phyloP scores from a whole-genome alignment of 2,329 filamentous ascomycete genomes.

The Ascocoryne sarcoides region DNA sequence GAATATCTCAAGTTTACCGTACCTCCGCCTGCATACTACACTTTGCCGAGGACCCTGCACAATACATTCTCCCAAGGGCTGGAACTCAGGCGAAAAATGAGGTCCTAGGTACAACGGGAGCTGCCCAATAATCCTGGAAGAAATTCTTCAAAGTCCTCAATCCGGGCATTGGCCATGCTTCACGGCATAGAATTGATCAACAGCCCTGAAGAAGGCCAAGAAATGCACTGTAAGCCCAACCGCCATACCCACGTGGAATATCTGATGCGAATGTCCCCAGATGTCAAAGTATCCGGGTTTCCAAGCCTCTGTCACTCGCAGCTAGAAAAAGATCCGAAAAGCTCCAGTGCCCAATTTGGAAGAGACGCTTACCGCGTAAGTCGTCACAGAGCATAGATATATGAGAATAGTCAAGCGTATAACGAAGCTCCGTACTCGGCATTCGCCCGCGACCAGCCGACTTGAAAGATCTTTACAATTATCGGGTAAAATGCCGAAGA shows the following conservation, averaged over 20 bases:
- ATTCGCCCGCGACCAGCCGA: neutral
- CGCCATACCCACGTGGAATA: slow-evolving; percentile 3
- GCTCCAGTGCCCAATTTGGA: neutral
- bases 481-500: slow-evolving; percentile 1
- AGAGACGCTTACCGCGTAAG: neutral
- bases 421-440: neutral
- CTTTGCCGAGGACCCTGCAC: too few relatives aligned
- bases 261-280: slow-evolving; percentile 2
- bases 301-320: slow-evolving; percentile 1
- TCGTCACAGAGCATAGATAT: slow-evolving; percentile 1
- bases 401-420: neutral
- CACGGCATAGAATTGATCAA: slow-evolving; percentile 3
- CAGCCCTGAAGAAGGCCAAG: slow-evolving; percentile 1
- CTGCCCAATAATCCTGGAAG: neutral
- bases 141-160: neutral
- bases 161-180: neutral
- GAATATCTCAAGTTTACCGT: neutral
- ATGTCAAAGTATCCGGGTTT: slow-evolving; percentile 3
- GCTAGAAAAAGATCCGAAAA: neutral
- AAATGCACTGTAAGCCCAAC: slow-evolving; percentile 3
- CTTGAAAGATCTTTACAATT: neutral
- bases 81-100: neutral
- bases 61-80: neutral
- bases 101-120: neutral
- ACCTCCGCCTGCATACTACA: neutral